A percentile compares a stretch with the other conserved stretches of the same genome.
phyloP scores from a whole-genome alignment of 179 eudicot species.

The Vitellaria paradoxa region DNA sequence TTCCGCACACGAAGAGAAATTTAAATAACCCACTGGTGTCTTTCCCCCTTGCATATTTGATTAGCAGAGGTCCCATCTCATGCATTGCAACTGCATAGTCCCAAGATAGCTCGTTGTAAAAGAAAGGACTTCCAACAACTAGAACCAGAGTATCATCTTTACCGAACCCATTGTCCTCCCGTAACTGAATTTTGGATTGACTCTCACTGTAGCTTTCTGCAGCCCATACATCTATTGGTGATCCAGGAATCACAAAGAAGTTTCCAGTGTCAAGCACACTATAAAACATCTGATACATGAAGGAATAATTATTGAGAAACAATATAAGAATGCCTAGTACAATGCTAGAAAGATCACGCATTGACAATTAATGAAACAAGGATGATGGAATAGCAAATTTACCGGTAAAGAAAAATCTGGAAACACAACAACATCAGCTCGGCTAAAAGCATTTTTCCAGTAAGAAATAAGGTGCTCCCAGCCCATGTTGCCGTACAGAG shows the following conservation, averaged over 20 bases:
- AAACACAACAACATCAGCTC: conserved; percentile 90
- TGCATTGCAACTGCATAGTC: conserved; percentile 85
- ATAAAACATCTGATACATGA: conserved; percentile 82
- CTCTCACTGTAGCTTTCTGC: conserved; percentile 73
- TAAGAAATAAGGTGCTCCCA: conserved; percentile 66
- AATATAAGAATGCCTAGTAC: conserved; percentile 11
- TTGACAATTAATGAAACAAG: background rate
- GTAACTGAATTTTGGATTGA: conserved; percentile 61
- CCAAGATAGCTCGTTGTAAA: conserved; percentile 80
- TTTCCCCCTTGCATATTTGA: conserved; percentile 62
- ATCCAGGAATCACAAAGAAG: conserved; percentile 98
- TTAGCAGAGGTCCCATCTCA: conserved; percentile 73
- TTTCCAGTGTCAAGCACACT: conserved; percentile 91
- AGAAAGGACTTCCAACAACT: conserved; percentile 78
- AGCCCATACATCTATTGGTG: conserved; percentile 91
- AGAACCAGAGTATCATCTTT: conserved; percentile 74
- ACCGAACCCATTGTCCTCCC: conserved; percentile 53
- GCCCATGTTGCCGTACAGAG: conserved; percentile 50
- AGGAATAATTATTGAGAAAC: conserved; percentile 31
- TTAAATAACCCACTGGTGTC: conserved; percentile 43
- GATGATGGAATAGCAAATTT: conserved; percentile 19
- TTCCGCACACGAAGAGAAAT: conserved; percentile 74
- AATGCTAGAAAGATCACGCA: background rate
- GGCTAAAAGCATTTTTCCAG: conserved; percentile 68
- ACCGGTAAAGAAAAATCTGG: conserved; percentile 92